These are phyloP conservation scores for Metschnikowia proteae DNA, from an alignment of 805 yeast genomes.

Conservation along the genomic window DNA sequence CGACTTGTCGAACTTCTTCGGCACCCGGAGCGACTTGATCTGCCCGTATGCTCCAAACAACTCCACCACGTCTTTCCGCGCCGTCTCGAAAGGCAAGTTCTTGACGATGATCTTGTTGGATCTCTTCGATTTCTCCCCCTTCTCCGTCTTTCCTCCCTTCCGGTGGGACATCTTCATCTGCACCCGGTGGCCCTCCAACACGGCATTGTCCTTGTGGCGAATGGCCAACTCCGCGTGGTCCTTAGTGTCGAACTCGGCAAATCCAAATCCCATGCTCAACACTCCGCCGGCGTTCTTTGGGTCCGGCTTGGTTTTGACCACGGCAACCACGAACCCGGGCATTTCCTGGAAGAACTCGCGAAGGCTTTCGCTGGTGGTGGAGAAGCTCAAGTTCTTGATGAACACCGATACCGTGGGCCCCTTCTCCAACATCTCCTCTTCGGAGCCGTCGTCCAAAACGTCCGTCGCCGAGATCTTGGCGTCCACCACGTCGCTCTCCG, in stretches of 20 bases:
- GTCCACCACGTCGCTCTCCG: conserved; percentile 18
- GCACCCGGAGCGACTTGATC: conserved; percentile 90
- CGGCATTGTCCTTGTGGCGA: conserved; percentile 65
- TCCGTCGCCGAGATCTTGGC: conserved; percentile 45
- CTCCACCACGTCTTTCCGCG: conserved; percentile 88
- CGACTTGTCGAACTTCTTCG: conserved; percentile 89
- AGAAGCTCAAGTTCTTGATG: conserved; percentile 86
- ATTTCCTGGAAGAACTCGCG: conserved; percentile 60
- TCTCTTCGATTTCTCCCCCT: conserved; percentile 35
- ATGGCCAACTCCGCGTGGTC: conserved; percentile 79
- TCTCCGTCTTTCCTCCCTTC: conserved; percentile 30
- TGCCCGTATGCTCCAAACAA: conserved; percentile 93
- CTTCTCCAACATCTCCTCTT: conserved; percentile 37
- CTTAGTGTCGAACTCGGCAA: conserved; percentile 80
- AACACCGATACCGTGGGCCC: conserved; percentile 87
- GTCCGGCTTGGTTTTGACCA: conserved; percentile 85
- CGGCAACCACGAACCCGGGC: conserved; percentile 77
- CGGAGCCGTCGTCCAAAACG: conserved; percentile 28
- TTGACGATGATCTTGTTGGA: conserved; percentile 86
- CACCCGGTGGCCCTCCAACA: conserved; percentile 83
- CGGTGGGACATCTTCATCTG: conserved; percentile 88
- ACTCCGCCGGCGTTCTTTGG: conserved; percentile 61
- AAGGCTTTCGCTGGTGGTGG: conserved; percentile 61
- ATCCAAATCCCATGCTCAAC: conserved; percentile 97
- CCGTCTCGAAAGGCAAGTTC: conserved; percentile 95